Conservation (phyloP, 495 filamentous ascomycete species). For the Lindgomyces ingoldianus region DNA sequence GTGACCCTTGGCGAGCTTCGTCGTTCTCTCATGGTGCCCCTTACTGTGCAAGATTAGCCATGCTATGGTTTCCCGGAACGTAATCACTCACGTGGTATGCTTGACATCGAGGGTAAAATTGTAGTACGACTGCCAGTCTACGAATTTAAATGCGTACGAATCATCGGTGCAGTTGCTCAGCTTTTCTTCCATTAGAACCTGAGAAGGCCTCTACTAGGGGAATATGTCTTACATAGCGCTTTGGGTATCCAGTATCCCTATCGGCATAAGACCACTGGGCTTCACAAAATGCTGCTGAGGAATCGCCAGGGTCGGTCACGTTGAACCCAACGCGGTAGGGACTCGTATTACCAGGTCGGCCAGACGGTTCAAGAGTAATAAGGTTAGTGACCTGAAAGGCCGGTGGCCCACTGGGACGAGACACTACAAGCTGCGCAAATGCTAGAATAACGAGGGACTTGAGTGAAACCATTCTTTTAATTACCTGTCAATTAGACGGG, state of each 20-base stretch:
- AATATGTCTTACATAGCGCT: neutral
- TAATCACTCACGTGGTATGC: constrained; percentile 5
- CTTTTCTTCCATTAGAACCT: neutral
- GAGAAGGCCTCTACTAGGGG: neutral
- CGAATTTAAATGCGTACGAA: neutral
- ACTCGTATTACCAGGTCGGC: neutral
- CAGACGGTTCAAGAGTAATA: constrained; percentile 5
- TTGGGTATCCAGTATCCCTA: neutral
- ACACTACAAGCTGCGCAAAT: neutral
- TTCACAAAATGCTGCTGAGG: neutral
- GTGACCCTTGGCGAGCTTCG: neutral
- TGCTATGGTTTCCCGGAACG: neutral
- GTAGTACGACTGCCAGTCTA: neutral
- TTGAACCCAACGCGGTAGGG: constrained; percentile 3
- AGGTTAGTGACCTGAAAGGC: constrained; percentile 17
- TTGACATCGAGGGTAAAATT: constrained; percentile 11
- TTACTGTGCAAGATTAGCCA: neutral
- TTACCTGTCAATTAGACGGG: neutral
- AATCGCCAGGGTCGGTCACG: constrained; percentile 3
- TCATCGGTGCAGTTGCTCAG: neutral
- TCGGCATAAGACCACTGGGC: neutral
- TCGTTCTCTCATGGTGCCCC: neutral
- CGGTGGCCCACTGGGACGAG: neutral
- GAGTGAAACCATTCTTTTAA: neutral
- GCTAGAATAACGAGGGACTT: neutral